Conservation (phyloP, 1,139 yeast species). For the Saccharomyces hybrid region DNA sequence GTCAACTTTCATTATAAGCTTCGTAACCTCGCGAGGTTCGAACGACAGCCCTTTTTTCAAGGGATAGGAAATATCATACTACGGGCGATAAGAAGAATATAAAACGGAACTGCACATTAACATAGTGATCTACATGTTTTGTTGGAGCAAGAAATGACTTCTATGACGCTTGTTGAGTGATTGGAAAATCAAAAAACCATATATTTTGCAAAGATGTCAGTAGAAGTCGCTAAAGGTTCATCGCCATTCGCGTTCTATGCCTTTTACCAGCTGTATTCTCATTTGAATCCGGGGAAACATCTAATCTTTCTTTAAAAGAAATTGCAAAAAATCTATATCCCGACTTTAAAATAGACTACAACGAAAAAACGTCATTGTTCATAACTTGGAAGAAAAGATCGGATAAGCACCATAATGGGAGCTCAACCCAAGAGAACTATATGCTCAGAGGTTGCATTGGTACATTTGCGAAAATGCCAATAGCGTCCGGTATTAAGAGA, state of each 20-base stretch:
- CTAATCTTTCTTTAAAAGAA: constrained; percentile 10
- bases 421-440: constrained; percentile 21
- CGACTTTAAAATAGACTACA: constrained; percentile 5
- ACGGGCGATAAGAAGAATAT: not conserved
- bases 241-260: constrained; percentile 32
- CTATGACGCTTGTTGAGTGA: no score
- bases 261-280: constrained; percentile 23
- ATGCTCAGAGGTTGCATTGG: constrained; percentile 88
- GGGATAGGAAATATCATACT: not conserved
- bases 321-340: constrained; percentile 18
- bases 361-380: constrained; percentile 52
- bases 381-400: constrained; percentile 71
- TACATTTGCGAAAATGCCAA: constrained; percentile 48
- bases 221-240: constrained; percentile 1
- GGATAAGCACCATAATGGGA: constrained; percentile 4
- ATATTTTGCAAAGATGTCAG: not conserved
- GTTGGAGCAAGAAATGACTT: no score
- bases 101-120: not conserved
- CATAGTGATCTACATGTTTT: no score
- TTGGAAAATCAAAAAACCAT: not conserved
- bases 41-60: not conserved
- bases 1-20: not conserved
- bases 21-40: not conserved
- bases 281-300: constrained; percentile 9
- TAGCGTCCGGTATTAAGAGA: constrained; percentile 51